phyloP scores from a whole-genome alignment of 208 protist species.

The Sergeia podlipaevii region DNA sequence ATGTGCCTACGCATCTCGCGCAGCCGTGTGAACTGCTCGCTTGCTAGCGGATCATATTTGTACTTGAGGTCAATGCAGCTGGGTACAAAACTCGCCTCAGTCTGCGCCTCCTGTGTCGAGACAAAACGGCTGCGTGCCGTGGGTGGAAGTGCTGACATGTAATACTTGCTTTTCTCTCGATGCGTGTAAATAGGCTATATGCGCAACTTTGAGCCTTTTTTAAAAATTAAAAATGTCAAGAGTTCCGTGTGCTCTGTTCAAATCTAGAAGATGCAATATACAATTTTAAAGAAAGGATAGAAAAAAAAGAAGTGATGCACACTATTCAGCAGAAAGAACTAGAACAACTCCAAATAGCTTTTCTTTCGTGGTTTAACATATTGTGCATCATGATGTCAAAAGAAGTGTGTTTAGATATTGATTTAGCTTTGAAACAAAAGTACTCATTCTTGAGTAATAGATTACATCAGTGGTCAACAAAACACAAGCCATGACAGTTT shows the following conservation, averaged over 20 bases:
- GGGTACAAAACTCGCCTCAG: conserved; percentile 74
- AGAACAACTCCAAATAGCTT: too few species aligned
- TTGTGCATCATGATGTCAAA: not conserved
- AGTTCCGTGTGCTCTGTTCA: too few species aligned
- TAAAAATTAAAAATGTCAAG: too few species aligned
- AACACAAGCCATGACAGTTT: not conserved
- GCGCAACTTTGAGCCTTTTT: too few species aligned
- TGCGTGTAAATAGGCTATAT: too few species aligned
- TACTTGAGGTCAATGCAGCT: conserved; percentile 40
- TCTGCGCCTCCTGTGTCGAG: conserved; percentile 76
- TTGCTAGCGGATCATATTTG: conserved; percentile 52
- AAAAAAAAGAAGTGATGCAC: too few species aligned
- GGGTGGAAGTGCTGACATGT: too few species aligned
- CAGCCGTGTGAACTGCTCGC: conserved; percentile 75
- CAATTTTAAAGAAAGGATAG: too few species aligned
- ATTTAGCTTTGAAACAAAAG: not conserved
- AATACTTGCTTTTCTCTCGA: too few species aligned
- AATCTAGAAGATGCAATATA: too few species aligned
- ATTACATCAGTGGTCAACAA: conserved; percentile 8
- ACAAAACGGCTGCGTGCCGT: too few species aligned
- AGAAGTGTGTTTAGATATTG: conserved; percentile 1
- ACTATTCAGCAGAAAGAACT: too few species aligned
- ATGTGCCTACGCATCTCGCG: conserved; percentile 66
- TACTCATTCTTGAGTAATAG: conserved; percentile 3
- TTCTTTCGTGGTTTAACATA: not conserved